Evolutionary conservation across 805 yeast genomes (phyloP), one percentile per base, ranked within the genome.

Genomic region (Metschnikowia lochheadii): DNA sequence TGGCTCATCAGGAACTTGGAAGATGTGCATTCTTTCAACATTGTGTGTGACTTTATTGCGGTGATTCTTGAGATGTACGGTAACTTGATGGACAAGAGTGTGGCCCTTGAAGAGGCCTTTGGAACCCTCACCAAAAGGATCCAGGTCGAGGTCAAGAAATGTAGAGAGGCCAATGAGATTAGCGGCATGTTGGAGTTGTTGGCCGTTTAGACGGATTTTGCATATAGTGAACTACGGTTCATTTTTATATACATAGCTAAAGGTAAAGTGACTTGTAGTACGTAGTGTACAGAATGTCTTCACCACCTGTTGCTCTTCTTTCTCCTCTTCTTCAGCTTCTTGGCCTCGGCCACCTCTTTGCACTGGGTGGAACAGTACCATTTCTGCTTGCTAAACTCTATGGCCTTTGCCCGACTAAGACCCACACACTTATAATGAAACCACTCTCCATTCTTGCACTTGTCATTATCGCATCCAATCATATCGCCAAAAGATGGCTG

Each of bases 111-210:
- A 57, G 94, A 87, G 59, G 74, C 89, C 47, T 69, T 90, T 43
- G 69, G 75, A 45, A 78, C 80, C 50, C 71, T 94, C 55, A 75
- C 77, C 58, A 79, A 78, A 63, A 82, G 81, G 60, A 76, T 92
- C 26, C 79, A 78, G 50, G 64, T 70, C 33, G 97, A 92, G 68
- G 81, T 90, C 21, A 79, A 77, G 50, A 84, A 86, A 62, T 87
- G 96, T 40, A 81, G 82, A 63, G 97, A 91, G 64, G 96, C 97
- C 6, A 87, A 85, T 65, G 85, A 83, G 64, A 82, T 94, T 40
- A 89, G 87, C 61, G 99, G 99, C 49, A 94, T 94, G 97, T 73
- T 94, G 60, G 95, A 89, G 68, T 69, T 94, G 58, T 75, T 92
- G 60, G 84, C 90, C 46, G 79, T 70, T 53, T 78, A 69, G 40